Evolutionary conservation across 2,329 filamentous ascomycete species (phyloP).

Genomic region (Ophiostoma piceae): DNA sequence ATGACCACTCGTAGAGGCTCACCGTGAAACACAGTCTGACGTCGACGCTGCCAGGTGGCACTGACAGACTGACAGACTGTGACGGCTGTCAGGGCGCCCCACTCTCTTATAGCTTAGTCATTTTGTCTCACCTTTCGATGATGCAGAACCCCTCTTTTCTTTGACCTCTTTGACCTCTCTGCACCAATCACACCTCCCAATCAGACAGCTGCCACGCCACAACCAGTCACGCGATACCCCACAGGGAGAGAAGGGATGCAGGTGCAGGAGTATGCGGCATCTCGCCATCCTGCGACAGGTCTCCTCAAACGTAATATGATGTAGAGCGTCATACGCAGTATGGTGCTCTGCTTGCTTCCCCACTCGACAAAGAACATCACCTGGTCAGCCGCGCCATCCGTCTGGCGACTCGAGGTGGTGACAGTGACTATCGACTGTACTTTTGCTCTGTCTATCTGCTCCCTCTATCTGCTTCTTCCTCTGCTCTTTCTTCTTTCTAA

Average conservation of each 20-base stretch:
- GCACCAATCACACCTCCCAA: background rate
- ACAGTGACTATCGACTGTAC: background rate
- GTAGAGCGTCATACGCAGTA: background rate
- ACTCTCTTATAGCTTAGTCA: background rate
- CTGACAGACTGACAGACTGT: background rate
- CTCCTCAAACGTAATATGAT: background rate
- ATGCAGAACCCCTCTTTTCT: background rate
- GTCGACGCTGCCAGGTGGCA: background rate
- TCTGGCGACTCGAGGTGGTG: background rate
- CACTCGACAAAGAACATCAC: conserved; percentile 13
- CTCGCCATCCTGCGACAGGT: background rate
- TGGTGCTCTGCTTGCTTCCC: background rate
- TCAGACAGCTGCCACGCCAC: conserved; percentile 1
- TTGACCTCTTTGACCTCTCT: background rate
- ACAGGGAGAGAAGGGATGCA: background rate
- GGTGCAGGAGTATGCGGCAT: background rate
- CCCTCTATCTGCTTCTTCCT: too few relatives aligned
- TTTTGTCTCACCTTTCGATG: background rate
- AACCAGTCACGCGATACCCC: background rate
- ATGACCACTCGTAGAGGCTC: too few relatives aligned
- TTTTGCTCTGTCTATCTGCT: too few relatives aligned
- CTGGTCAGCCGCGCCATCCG: conserved; percentile 12
- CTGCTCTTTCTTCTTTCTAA: too few relatives aligned
- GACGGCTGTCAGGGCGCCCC: background rate
- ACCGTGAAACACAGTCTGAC: too few relatives aligned